These are phyloP conservation scores for Chlamydomonas sp. DNA, from an alignment of 139 green algal genomes.

Conservation along the genomic window DNA sequence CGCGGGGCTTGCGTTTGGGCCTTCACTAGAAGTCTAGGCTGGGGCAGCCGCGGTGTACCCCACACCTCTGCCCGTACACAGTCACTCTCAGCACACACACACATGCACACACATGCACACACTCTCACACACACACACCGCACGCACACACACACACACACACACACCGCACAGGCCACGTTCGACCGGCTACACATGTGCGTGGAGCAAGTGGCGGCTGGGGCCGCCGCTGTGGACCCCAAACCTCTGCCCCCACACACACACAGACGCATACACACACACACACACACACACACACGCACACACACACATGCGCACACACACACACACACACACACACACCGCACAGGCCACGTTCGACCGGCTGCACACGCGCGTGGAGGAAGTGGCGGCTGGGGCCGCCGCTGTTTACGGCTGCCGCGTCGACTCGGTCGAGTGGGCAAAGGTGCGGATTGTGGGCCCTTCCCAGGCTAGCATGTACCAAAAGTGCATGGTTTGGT, in stretches of 20 bases:
- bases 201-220: not conserved
- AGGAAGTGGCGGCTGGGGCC: conserved; percentile 1
- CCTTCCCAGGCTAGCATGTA: no score
- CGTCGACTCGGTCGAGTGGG: conserved; percentile 48
- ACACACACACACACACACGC: no score
- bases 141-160: not conserved
- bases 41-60: not conserved
- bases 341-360: conserved; percentile 12
- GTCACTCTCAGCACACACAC: not conserved
- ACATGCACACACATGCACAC: not conserved
- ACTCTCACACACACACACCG: not conserved
- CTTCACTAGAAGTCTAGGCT: not conserved
- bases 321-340: no score
- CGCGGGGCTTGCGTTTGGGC: not conserved
- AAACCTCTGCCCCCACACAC: no score
- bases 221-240: conserved; percentile 14
- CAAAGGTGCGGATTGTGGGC: no score
- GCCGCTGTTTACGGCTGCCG: conserved; percentile 50
- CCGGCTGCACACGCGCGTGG: conserved; percentile 5
- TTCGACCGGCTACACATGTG: not conserved
- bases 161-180: conserved; percentile 5
- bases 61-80: not conserved
- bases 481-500: no score
- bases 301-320: no score
- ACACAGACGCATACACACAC: no score